Evolutionary conservation across 345 rosid species (phyloP).

Genomic region (Dipteronia dyeriana): DNA sequence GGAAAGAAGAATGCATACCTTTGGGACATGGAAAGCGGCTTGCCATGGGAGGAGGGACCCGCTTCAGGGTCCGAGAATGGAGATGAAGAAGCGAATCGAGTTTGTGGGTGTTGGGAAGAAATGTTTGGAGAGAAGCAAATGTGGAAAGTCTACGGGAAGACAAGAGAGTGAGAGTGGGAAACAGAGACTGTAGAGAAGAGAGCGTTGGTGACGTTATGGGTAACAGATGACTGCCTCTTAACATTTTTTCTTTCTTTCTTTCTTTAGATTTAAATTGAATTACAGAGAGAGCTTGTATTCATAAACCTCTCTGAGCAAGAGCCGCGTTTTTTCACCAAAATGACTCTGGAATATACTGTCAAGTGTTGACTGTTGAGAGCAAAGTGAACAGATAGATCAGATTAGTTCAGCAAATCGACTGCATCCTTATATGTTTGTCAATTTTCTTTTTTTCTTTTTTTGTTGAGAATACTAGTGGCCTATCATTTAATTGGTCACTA

Average conservation of each 20-base stretch:
- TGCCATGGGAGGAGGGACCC: slow-evolving; percentile 21
- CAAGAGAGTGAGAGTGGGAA: slow-evolving; percentile 38
- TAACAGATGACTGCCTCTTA: slow-evolving; percentile 39
- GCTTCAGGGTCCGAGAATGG: slow-evolving; percentile 10
- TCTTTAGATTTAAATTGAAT: background rate
- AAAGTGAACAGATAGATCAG: no score
- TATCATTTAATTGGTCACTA: no score
- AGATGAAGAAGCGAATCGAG: slow-evolving; percentile 20
- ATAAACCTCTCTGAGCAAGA: background rate
- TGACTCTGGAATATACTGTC: no score
- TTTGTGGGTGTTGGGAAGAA: slow-evolving; percentile 23
- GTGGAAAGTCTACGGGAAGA: slow-evolving; percentile 36
- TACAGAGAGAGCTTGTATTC: background rate
- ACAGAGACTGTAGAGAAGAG: slow-evolving; percentile 34
- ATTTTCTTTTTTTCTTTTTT: no score
- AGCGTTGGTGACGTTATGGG: slow-evolving; percentile 32
- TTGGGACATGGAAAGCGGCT: slow-evolving; percentile 23
- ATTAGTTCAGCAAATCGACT: no score
- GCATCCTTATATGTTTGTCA: no score
- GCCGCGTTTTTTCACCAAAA: no score
- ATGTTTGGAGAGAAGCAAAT: slow-evolving; percentile 31
- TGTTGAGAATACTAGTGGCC: no score
- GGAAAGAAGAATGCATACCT: slow-evolving; percentile 28
- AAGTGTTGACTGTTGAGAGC: no score
- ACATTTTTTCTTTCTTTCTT: slow-evolving; percentile 25